Percentiles rank a stretch among this genome's conserved stretches.
Evolutionary conservation across 257 asterid species (phyloP).

Genomic region (Misopates orontium): DNA sequence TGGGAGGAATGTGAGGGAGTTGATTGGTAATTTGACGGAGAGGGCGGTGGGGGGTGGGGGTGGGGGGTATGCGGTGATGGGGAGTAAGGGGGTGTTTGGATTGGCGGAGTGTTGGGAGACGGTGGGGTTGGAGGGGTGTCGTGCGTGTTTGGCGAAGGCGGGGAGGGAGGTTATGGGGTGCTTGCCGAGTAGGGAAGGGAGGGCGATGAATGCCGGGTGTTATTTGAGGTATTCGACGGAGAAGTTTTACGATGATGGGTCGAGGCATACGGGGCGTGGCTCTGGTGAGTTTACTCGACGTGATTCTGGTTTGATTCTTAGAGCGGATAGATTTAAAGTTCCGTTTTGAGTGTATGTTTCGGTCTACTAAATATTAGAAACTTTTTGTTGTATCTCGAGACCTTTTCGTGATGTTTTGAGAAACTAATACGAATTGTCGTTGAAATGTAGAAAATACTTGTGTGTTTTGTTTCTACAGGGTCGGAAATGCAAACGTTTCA

Average conservation of each 20-base stretch:
- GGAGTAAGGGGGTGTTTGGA: conserved; percentile 64
- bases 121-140: conserved; percentile 57
- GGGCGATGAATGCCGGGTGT: conserved; percentile 80
- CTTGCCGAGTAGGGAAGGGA: conserved; percentile 74
- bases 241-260: conserved; percentile 52
- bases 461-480: no score
- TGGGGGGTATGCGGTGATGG: conserved; percentile 49
- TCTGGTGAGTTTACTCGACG: conserved; percentile 67
- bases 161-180: conserved; percentile 48
- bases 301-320: no score
- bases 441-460: no score
- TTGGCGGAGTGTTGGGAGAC: conserved; percentile 92
- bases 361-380: no score
- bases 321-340: no score
- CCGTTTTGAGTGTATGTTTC: no score
- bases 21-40: conserved; percentile 50
- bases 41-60: conserved; percentile 40
- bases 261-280: conserved; percentile 8
- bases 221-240: conserved; percentile 75
- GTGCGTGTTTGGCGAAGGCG: conserved; percentile 74
- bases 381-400: no score
- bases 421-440: no score
- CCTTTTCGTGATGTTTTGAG: no score
- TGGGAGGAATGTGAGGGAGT: conserved; percentile 32
- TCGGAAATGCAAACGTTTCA: no score